Evolutionary conservation across 495 filamentous ascomycete genomes (phyloP), one percentile per base, ranked within the genome.

Genomic region (Bombardia bombarda): DNA sequence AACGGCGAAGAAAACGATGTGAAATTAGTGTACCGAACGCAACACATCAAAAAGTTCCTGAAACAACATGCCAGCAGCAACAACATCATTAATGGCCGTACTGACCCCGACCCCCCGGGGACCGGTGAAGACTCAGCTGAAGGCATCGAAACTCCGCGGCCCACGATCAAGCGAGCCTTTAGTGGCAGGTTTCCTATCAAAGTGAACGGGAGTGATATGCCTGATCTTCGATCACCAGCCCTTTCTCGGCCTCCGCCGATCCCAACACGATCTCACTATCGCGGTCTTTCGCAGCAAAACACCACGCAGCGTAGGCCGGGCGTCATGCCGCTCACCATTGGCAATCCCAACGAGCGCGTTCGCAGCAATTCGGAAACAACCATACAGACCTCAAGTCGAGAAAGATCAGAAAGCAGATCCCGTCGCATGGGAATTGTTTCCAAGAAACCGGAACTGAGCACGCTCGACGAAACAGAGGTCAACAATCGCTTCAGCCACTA

Each of bases 351-450:
- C 55, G 90, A 97, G 54, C 78, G 89, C 19, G 79, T 86, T 33
- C 79, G 90, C 33, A 95, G 88, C 51, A 92, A 95, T 50, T 94
- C 87, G 45, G 90, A 97, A 58, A 88, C 84, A 18, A 71, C 87
- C 13, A 73, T 86, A 25, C 69, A 68, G 28, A 57, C 61, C 6
- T 49, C 62, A 18, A 58, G 62, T 17, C 74, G 78, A 10, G 66
- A 78, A 42, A 56, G 70, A 17, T 63, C 69, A 12, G 66, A 67
- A n/a, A 68, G 69, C 42, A 55, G 75, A 55, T 58, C 84, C 66
- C 45, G 73, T 51, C 78, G 90, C 5, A 94, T 95, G 86, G 90
- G 89, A 4, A 81, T 93, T 21, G 79, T 95, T 22, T 80, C 79
- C 8, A 81, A 75, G 49, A 86, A 87, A 55, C 74, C 80, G 12